Base-by-base conservation (phyloP, 192 early-diverging fungal genomes). In the Dimargaris cristalligena region DNA sequence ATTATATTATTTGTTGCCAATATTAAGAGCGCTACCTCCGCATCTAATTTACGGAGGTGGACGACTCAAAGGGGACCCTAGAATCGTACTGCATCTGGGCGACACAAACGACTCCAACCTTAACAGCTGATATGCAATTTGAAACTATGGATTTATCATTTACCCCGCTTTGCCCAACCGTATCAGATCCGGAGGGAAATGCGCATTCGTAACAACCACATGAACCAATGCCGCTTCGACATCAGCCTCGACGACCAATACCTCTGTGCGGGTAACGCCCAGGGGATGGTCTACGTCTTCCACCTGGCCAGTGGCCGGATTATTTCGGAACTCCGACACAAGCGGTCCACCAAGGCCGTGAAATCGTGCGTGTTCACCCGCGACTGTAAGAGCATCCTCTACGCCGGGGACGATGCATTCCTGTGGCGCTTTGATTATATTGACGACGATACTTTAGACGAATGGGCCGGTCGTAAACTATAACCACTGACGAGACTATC, bases 361-460 rank as follows among this genome's bases (percentile, higher is more conserved):
- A 78, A 78, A n/a, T 83, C 81, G 60, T 88, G 86, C 63, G 75
- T 76, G 46, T 90, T 92, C 71, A 73, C 87, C 0, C 63, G 79
- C 33, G 84, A 90, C 67, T 81, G 80, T 64, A 75, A 82, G 34
- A 80, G 81, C 45, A 70, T 92, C 13, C 65, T 88, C 10, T 84
- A 80, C 46, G 79, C 78, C 29, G 83, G 86, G 44, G 86, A 87
- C 44, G 87, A 85, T 31, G 80, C 82, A 0, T 85, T 87, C 62
- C 80, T 92, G 41, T 88, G 87, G 86, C 70, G 89, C 52, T 89
- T 86, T 65, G 84, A 87, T 67, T 87, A 86, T 67, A 78, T 88
- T 28, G 78, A 79, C 34, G 79, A 89, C 62, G 83, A 79, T 47
- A 83, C 74, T 18, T 65, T 91, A 28, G 73, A 75, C 11, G 80